A percentile compares a stretch with the other conserved stretches of the same genome.
phyloP scores from a whole-genome alignment of 768 basidiomycete genomes.

The Gymnopilus junonius region DNA sequence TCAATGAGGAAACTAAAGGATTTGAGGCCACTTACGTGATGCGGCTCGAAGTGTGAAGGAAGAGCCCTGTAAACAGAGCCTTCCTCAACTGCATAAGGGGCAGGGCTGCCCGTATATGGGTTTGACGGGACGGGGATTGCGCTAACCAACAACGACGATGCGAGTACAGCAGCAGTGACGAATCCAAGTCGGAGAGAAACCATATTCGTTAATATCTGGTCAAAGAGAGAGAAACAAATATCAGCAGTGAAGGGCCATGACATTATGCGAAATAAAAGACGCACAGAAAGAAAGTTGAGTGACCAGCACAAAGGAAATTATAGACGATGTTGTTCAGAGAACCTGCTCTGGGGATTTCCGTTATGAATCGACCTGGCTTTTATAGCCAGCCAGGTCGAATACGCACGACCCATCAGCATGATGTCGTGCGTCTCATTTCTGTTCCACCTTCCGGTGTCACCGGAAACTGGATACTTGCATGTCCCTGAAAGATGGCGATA shows the following conservation, averaged over 20 bases:
- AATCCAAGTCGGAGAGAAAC: background rate
- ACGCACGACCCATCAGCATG: background rate
- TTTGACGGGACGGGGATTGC: background rate
- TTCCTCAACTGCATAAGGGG: background rate
- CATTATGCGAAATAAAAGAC: background rate
- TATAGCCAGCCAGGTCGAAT: background rate
- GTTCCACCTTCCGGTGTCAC: too few species aligned
- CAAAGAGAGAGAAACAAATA: background rate
- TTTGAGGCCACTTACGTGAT: background rate
- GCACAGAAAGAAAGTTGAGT: background rate
- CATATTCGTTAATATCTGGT: background rate
- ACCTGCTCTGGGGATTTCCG: background rate
- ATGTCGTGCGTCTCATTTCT: background rate
- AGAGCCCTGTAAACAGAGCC: background rate
- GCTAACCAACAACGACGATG: background rate
- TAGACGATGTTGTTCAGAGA: background rate
- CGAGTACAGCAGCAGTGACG: background rate
- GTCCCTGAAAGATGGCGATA: too few species aligned
- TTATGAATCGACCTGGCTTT: background rate
- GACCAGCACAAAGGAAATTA: background rate
- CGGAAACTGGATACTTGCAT: too few species aligned
- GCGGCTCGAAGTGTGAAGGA: background rate
- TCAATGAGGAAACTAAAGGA: too few species aligned
- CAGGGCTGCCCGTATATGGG: background rate
- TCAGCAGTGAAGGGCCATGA: background rate